Percentiles rank a stretch among this genome's conserved stretches.
Conservation (phyloP, 345 rosid genomes). For the Acer negundo region DNA sequence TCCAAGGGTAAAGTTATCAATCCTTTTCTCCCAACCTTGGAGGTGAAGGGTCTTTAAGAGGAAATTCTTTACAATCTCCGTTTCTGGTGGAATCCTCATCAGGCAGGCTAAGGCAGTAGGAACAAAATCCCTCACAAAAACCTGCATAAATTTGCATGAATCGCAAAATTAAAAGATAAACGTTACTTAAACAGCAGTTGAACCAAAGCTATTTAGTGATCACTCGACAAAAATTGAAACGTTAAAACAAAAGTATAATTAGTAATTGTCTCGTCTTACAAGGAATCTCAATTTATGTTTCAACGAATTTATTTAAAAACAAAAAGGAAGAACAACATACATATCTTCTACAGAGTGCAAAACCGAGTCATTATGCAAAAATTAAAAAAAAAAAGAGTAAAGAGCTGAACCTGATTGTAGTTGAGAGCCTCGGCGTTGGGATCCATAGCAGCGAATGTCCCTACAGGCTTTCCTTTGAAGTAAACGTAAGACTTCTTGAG, state of each 20-base stretch:
- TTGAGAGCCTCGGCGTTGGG: constrained; percentile 46
- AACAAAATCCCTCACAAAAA: constrained; percentile 57
- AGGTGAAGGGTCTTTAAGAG: constrained; percentile 53
- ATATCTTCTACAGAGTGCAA: too few species aligned
- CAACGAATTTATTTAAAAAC: too few species aligned
- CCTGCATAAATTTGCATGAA: constrained; percentile 23
- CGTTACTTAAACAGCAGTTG: not conserved
- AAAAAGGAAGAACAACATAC: too few species aligned
- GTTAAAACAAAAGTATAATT: not conserved
- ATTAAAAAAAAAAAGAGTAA: too few species aligned
- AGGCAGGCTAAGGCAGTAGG: constrained; percentile 52
- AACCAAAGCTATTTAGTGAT: not conserved
- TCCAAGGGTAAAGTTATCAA: constrained; percentile 55
- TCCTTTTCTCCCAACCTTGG: constrained; percentile 57
- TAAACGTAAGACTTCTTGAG: constrained; percentile 40
- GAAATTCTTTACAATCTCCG: constrained; percentile 50
- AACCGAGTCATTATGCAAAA: not conserved
- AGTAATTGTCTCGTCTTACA: too few species aligned
- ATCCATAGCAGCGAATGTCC: constrained; percentile 56
- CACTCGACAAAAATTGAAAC: not conserved
- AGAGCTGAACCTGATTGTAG: constrained; percentile 46
- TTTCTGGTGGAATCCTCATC: constrained; percentile 39
- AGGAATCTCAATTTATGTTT: too few species aligned
- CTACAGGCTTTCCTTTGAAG: constrained; percentile 49
- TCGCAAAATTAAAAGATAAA: too few species aligned